Evolutionary conservation across 805 yeast species (phyloP).

Genomic region (Nakazawaea ernobii): DNA sequence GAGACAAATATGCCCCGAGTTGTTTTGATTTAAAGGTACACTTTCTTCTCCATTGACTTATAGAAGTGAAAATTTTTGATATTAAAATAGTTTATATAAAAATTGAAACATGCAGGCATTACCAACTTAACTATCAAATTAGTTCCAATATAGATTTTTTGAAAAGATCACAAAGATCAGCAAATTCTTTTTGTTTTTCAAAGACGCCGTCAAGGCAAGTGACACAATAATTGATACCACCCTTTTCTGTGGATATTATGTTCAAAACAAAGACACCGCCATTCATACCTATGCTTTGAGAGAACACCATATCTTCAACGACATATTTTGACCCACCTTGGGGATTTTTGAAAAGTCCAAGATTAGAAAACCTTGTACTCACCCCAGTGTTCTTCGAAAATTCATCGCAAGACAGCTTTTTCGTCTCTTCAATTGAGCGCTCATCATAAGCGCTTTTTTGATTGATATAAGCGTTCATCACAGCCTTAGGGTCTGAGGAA

Average conservation of each 20-base stretch:
- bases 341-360: slow-evolving; percentile 3
- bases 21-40: slow-evolving; percentile 26
- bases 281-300: slow-evolving; percentile 6
- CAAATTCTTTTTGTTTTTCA: not conserved
- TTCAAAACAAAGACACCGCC: slow-evolving; percentile 5
- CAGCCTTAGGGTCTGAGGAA: not conserved
- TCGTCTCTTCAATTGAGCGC: not conserved
- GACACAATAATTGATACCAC: slow-evolving; percentile 4
- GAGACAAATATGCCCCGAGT: slow-evolving; percentile 43
- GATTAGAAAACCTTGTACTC: slow-evolving; percentile 7
- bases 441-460: not conserved
- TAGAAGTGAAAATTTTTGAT: not conserved
- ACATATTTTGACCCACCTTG: not conserved
- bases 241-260: slow-evolving; percentile 2
- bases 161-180: not conserved
- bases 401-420: not conserved
- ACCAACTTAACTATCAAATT: not conserved
- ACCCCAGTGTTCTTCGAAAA: not conserved
- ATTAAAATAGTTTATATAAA: not conserved
- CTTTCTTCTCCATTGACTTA: not conserved
- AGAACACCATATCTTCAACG: slow-evolving; percentile 7
- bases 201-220: not conserved
- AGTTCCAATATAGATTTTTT: not conserved
- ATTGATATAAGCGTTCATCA: not conserved
- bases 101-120: not conserved